Evolutionary conservation across 768 basidiomycete genomes (phyloP).

Genomic region (Trametes cubensis): DNA sequence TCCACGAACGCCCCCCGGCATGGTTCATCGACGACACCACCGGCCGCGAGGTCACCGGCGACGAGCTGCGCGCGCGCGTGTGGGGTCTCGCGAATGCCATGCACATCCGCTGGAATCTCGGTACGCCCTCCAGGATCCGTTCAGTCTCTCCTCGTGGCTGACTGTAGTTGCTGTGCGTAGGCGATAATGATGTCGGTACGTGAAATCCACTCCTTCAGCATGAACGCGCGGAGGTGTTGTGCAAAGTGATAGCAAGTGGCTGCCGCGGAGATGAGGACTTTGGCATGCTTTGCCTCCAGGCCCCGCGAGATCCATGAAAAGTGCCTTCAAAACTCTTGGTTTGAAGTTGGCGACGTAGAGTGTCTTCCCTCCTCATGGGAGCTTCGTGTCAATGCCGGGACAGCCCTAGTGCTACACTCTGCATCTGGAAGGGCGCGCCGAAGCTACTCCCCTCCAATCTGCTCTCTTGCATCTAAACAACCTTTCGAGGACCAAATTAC

Average conservation of each 20-base stretch:
- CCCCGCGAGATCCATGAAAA: too few species aligned
- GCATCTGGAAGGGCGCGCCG: too few species aligned
- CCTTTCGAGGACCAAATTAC: not conserved
- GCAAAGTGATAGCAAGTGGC: too few species aligned
- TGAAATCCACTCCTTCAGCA: not conserved
- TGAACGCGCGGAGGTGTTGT: too few species aligned
- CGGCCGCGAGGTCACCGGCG: constrained; percentile 41
- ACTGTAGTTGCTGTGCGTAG: constrained; percentile 31
- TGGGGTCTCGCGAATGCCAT: constrained; percentile 52
- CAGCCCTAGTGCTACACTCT: too few species aligned
- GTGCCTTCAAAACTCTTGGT: too few species aligned
- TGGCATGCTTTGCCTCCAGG: too few species aligned
- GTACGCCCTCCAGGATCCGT: constrained; percentile 35
- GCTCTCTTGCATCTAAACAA: too few species aligned
- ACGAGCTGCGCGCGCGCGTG: constrained; percentile 52
- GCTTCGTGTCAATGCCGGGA: too few species aligned
- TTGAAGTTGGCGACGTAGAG: not conserved
- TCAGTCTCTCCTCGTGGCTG: not conserved
- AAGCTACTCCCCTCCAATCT: too few species aligned
- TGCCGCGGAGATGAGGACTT: too few species aligned
- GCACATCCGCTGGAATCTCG: constrained; percentile 44
- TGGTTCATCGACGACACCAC: constrained; percentile 57
- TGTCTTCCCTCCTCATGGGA: too few species aligned
- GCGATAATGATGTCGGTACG: constrained; percentile 55
- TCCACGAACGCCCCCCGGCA: constrained; percentile 31